These are phyloP conservation scores for Xylariaceae sp. DNA, from an alignment of 2,329 filamentous ascomycete species.

Conservation along the genomic window DNA sequence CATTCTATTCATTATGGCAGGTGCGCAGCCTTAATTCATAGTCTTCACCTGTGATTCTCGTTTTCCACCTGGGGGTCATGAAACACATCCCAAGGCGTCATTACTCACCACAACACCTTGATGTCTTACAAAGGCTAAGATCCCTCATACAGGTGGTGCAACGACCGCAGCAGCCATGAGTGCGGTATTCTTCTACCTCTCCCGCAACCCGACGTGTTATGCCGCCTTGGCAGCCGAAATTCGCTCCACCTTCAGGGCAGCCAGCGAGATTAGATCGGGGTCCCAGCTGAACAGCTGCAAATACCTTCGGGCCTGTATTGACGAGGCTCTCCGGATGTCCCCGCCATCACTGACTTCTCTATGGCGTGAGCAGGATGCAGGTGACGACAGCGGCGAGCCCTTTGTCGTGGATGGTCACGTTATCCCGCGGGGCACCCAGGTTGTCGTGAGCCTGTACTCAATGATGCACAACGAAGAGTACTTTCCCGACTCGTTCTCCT, in stretches of 20 bases:
- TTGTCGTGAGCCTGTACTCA: too few relatives aligned
- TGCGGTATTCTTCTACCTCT: conserved; percentile 5
- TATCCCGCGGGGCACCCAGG: too few relatives aligned
- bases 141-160: too few relatives aligned
- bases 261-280: not conserved
- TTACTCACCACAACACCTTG: too few relatives aligned
- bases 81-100: too few relatives aligned
- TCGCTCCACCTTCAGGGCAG: not conserved
- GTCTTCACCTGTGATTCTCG: too few relatives aligned
- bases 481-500: conserved; percentile 6
- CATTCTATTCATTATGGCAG: conserved; percentile 1
- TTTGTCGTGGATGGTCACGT: too few relatives aligned
- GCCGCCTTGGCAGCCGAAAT: conserved; percentile 1
- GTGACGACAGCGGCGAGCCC: too few relatives aligned
- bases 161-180: not conserved
- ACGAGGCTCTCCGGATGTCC: not conserved
- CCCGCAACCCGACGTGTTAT: not conserved
- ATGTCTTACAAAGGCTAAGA: too few relatives aligned
- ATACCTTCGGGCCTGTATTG: not conserved
- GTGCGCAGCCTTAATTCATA: not conserved
- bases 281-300: not conserved
- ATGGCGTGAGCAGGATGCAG: not conserved
- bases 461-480: not conserved
- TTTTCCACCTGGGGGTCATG: too few relatives aligned
- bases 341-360: not conserved